Percentiles rank a stretch among this genome's conserved stretches.
phyloP scores from a whole-genome alignment of 371 early-diverging fungal species.

The Mortierella sp. region DNA sequence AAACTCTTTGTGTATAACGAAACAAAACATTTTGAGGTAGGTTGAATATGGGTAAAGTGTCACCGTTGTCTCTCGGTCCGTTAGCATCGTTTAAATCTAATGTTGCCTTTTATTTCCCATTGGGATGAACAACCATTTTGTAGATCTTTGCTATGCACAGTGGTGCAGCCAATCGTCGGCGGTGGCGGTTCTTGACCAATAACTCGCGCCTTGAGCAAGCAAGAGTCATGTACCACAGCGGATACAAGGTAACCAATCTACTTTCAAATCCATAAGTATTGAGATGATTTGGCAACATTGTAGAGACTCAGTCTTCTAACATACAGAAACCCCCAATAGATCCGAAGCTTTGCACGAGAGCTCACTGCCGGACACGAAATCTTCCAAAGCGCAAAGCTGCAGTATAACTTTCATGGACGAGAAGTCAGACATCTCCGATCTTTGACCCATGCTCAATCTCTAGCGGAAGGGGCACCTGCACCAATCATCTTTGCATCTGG shows the following conservation, averaged over 20 bases:
- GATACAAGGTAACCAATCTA: conserved; percentile 55
- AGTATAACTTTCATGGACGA: conserved; percentile 67
- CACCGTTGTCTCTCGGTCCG: no score
- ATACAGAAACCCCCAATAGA: conserved; percentile 21
- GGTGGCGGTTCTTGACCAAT: conserved; percentile 63
- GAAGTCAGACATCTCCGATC: conserved; percentile 65
- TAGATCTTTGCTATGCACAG: conserved; percentile 66
- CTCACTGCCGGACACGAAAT: conserved; percentile 54
- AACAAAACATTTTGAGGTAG: conserved; percentile 70
- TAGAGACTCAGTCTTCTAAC: neutral
- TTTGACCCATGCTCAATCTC: conserved; percentile 32
- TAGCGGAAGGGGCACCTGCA: conserved; percentile 26
- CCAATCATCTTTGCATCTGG: conserved; percentile 39
- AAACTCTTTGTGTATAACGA: conserved; percentile 79
- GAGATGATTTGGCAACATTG: neutral
- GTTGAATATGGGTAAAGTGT: neutral
- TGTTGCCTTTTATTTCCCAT: neutral
- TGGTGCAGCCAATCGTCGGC: conserved; percentile 67
- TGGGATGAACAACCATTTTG: neutral
- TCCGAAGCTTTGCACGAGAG: conserved; percentile 61
- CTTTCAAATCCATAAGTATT: no score
- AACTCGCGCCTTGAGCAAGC: conserved; percentile 61
- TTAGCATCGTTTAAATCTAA: no score
- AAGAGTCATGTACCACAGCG: conserved; percentile 64
- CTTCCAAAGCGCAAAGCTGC: conserved; percentile 62